Evolutionary conservation across 495 filamentous ascomycete species (phyloP).

Genomic region (Xeromyces bisporus): DNA sequence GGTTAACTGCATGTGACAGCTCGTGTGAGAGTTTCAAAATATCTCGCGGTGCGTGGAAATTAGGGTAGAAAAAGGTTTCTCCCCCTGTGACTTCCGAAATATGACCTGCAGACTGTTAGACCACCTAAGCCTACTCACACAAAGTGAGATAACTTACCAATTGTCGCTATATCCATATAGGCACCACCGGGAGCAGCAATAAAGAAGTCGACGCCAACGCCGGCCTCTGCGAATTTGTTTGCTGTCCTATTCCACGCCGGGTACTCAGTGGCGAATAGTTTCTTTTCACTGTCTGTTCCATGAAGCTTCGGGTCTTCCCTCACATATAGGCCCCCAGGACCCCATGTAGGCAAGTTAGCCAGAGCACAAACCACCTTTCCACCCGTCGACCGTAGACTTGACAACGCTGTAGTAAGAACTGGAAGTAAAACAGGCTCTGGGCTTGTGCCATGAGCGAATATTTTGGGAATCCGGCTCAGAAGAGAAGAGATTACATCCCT

Average conservation of each 20-base stretch:
- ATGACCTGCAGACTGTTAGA: slow-evolving; percentile 17
- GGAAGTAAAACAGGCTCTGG: slow-evolving; percentile 79
- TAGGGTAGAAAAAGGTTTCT: slow-evolving; percentile 90
- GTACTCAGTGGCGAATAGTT: slow-evolving; percentile 81
- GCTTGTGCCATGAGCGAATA: slow-evolving; percentile 75
- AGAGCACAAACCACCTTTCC: slow-evolving; percentile 87
- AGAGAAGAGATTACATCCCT: slow-evolving; percentile 70
- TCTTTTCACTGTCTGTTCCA: slow-evolving; percentile 78
- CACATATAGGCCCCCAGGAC: slow-evolving; percentile 65
- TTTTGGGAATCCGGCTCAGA: slow-evolving; percentile 57
- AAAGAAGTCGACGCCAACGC: slow-evolving; percentile 86
- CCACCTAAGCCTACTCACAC: background rate
- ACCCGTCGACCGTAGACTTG: slow-evolving; percentile 67
- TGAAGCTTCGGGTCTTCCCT: slow-evolving; percentile 79
- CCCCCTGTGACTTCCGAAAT: slow-evolving; percentile 52
- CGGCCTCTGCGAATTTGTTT: slow-evolving; percentile 73
- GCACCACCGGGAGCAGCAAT: slow-evolving; percentile 74
- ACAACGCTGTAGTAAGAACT: slow-evolving; percentile 62
- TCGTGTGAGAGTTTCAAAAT: slow-evolving; percentile 69
- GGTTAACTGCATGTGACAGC: slow-evolving; percentile 69
- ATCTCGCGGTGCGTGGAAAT: slow-evolving; percentile 79
- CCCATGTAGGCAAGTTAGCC: slow-evolving; percentile 70
- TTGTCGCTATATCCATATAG: slow-evolving; percentile 88
- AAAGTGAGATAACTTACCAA: slow-evolving; percentile 41
- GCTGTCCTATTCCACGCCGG: slow-evolving; percentile 67